phyloP scores from a whole-genome alignment of 179 eudicot genomes.

The Gypsophila paniculata region DNA sequence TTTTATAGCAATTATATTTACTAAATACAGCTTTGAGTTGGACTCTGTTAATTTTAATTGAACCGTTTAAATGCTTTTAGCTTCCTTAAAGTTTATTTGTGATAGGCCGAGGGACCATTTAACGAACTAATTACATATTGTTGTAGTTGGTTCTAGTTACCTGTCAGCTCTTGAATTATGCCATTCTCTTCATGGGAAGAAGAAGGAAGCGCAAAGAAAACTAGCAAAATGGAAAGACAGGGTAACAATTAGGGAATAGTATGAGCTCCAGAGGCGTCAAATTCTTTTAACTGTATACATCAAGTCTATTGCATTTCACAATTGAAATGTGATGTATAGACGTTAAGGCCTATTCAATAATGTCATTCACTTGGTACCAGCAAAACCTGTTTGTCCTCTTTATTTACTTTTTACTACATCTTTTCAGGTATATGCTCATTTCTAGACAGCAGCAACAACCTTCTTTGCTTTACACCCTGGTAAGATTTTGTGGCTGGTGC shows the following conservation, averaged over 20 bases:
- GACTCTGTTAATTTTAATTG: not conserved
- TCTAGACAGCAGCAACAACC: constrained; percentile 72
- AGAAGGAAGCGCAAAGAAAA: not conserved
- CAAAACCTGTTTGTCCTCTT: not conserved
- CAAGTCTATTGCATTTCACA: not conserved
- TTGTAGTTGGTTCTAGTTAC: constrained; percentile 6
- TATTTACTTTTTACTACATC: not conserved
- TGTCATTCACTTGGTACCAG: not conserved
- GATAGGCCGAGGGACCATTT: not conserved
- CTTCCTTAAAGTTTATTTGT: not conserved
- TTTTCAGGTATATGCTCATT: constrained; percentile 74
- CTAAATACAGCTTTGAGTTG: not conserved
- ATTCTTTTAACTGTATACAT: not conserved
- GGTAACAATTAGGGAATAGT: not conserved
- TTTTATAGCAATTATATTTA: not conserved
- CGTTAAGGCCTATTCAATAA: constrained; percentile 2
- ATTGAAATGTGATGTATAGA: constrained; percentile 1
- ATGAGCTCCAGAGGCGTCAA: not conserved
- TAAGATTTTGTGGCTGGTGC: constrained; percentile 30
- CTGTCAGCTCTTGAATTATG: not conserved
- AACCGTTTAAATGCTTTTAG: constrained; percentile 2
- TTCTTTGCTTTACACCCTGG: constrained; percentile 84
- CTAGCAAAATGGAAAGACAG: not conserved
- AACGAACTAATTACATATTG: not conserved
- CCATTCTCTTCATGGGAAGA: no score